A percentile compares a stretch with the other conserved stretches of the same genome.
Evolutionary conservation across 345 rosid genomes (phyloP).

Genomic region (Syzygium aqueum): DNA sequence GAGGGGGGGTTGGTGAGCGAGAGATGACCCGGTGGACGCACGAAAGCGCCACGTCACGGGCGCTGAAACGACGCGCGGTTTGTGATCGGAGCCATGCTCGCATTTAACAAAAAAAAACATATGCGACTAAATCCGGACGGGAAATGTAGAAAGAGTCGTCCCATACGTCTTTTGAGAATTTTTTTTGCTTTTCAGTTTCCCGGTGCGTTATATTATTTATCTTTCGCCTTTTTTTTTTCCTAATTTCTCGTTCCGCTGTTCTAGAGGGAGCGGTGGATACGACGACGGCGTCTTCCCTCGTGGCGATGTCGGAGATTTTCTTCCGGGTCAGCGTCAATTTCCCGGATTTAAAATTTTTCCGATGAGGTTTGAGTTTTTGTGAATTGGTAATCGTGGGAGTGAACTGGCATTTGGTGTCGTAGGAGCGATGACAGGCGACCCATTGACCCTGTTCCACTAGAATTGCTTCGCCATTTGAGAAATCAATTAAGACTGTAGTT

Average conservation of each 20-base stretch:
- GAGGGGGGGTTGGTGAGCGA: neutral
- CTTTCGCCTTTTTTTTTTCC: no score
- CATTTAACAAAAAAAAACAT: neutral
- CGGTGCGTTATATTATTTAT: no score
- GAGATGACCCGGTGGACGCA: neutral
- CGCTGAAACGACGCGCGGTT: neutral
- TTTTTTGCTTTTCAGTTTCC: neutral
- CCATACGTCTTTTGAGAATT: neutral
- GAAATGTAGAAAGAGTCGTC: no score
- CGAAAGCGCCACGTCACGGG: neutral
- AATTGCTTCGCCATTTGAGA: neutral
- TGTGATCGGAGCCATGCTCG: no score
- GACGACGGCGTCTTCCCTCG: neutral
- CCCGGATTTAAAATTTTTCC: neutral
- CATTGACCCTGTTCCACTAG: neutral
- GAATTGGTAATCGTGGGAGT: neutral
- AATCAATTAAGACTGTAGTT: neutral
- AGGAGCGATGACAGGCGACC: neutral
- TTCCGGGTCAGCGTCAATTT: fast-evolving
- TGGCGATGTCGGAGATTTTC: neutral
- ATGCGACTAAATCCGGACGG: neutral
- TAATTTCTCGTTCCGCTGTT: neutral
- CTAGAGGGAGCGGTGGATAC: neutral
- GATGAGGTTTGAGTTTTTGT: neutral
- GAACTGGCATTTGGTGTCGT: neutral